These are phyloP conservation scores for carrot (Daucus carota) DNA, from an alignment of 129 eudicot genomes.

Conservation along the genomic window DH1_v3.0 NC_030385.2:30415501-30416000, in stretches of 20 bases:
- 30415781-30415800: slow-evolving; percentile 76
- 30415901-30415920: neutral
- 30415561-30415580: slow-evolving; percentile 81
- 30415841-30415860: neutral
- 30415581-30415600: slow-evolving; percentile 79
- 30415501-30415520: slow-evolving; percentile 72
- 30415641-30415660: slow-evolving; percentile 96
- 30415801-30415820: slow-evolving; percentile 96
- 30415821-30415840: slow-evolving; percentile 19
- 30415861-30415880: neutral
- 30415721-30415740: slow-evolving; percentile 43
- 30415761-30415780: slow-evolving; percentile 74
- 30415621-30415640: slow-evolving; percentile 93
- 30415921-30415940: neutral
- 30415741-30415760: slow-evolving; percentile 54
- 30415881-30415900: slow-evolving; percentile 2
- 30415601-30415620: slow-evolving; percentile 86
- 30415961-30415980: neutral
- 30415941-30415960: neutral
- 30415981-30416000: neutral
- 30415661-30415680: slow-evolving; percentile 39
- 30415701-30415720: slow-evolving; percentile 12
- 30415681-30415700: slow-evolving; percentile 25
- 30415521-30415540: slow-evolving; percentile 60
- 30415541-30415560: slow-evolving; percentile 82